Evolutionary conservation across 257 asterid genomes (phyloP).

Genomic region (Solanum chilense): DNA sequence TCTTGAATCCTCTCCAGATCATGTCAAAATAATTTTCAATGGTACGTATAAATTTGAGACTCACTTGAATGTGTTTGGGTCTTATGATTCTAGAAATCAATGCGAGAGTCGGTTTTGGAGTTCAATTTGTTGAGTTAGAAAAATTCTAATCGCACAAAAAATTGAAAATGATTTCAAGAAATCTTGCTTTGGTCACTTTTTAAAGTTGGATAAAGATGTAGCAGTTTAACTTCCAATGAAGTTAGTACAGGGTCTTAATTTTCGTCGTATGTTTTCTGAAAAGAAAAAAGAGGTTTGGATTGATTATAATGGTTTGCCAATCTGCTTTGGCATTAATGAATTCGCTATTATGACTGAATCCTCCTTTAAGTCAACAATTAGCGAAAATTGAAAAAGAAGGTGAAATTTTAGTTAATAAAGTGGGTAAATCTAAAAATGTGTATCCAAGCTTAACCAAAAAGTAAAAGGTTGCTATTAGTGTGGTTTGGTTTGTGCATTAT

Average conservation of each 20-base stretch:
- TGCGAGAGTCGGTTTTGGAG: background rate
- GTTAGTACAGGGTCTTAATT: background rate
- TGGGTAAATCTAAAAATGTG: background rate
- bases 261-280: background rate
- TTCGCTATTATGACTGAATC: background rate
- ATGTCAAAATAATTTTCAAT: background rate
- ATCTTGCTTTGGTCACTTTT: background rate
- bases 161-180: no score
- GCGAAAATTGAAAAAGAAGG: background rate
- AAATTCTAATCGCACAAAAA: no score
- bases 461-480: no score
- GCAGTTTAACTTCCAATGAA: no score
- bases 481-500: no score
- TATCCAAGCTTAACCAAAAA: no score
- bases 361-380: background rate
- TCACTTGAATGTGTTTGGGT: background rate
- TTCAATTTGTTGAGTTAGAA: background rate
- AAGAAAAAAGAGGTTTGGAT: background rate
- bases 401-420: background rate
- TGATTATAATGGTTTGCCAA: background rate
- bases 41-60: background rate
- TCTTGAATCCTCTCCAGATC: background rate
- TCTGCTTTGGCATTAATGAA: background rate
- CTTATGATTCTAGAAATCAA: background rate
- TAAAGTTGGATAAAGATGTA: no score